These are phyloP conservation scores for Linderina pennispora DNA, from an alignment of 192 early-diverging fungal genomes.

Conservation along the genomic window DNA sequence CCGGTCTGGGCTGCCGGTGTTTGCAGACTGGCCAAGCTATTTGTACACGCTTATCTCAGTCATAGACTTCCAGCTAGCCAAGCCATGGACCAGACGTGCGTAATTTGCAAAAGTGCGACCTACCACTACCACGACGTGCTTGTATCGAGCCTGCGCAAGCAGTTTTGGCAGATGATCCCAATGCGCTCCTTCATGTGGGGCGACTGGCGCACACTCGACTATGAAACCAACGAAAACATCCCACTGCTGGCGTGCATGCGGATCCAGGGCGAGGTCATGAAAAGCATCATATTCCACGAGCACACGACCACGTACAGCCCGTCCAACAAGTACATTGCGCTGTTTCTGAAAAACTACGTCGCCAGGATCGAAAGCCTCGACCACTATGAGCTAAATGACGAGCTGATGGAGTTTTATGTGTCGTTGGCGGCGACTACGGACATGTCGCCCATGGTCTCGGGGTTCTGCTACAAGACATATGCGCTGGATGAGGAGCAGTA, in stretches of 20 bases:
- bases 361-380: slow-evolving; percentile 21
- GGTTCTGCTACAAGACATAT: slow-evolving; percentile 44
- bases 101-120: slow-evolving; percentile 34
- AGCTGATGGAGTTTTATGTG: slow-evolving; percentile 40
- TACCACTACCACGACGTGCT: slow-evolving; percentile 41
- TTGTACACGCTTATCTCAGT: not conserved
- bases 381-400: slow-evolving; percentile 33
- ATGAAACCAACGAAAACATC: slow-evolving; percentile 18
- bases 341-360: slow-evolving; percentile 40
- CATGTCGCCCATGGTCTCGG: slow-evolving; percentile 1
- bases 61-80: too few species aligned
- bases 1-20: too few species aligned
- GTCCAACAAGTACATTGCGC: slow-evolving; percentile 31
- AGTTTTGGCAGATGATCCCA: slow-evolving; percentile 49
- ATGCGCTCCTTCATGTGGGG: slow-evolving; percentile 37
- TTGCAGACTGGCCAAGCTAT: too few species aligned
- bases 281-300: slow-evolving; percentile 41
- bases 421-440: slow-evolving; percentile 22
- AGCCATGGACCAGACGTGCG: slow-evolving; percentile 37
- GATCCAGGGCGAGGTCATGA: slow-evolving; percentile 42
- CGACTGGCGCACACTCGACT: slow-evolving; percentile 17
- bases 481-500: slow-evolving; percentile 39
- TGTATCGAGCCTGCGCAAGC: slow-evolving; percentile 33
- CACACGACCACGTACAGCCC: slow-evolving; percentile 30
- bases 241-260: slow-evolving; percentile 20